phyloP scores from a whole-genome alignment of 2,329 filamentous ascomycete genomes.

The Phyllosticta citriasiana region DNA sequence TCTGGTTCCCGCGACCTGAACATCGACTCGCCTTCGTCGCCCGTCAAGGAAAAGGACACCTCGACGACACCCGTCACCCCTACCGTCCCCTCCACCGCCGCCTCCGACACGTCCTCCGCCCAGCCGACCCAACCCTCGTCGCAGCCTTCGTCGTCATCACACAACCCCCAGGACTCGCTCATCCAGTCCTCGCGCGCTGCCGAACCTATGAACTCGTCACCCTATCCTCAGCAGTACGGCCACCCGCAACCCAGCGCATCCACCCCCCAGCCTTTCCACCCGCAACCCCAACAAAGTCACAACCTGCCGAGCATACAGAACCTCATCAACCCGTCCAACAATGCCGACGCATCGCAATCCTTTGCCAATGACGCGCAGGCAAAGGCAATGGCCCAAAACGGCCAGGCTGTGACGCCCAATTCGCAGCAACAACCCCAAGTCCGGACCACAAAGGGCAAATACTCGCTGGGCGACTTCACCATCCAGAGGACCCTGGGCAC shows the following conservation, averaged over 20 bases:
- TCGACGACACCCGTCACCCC: constrained; percentile 23
- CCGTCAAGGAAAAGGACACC: constrained; percentile 48
- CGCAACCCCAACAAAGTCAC: constrained; percentile 36
- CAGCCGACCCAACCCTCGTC: constrained; percentile 12
- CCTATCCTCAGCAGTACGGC: constrained; percentile 24
- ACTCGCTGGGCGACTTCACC: constrained; percentile 81
- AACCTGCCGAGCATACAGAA: constrained; percentile 76
- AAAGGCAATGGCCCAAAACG: constrained; percentile 20
- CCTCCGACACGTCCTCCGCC: constrained; percentile 49
- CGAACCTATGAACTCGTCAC: constrained; percentile 32
- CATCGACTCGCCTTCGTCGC: constrained; percentile 53
- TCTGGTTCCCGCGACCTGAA: constrained; percentile 44
- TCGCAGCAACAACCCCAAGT: constrained; percentile 26
- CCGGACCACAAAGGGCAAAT: constrained; percentile 90
- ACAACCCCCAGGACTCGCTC: constrained; percentile 9
- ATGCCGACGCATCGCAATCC: constrained; percentile 17
- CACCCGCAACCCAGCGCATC: constrained; percentile 19
- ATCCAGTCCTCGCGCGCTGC: constrained; percentile 11
- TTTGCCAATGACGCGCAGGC: constrained; percentile 16
- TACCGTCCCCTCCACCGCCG: constrained; percentile 48
- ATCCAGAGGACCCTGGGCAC: constrained; percentile 88
- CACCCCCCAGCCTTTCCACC: constrained; percentile 4
- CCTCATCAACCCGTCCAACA: constrained; percentile 57
- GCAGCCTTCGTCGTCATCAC: constrained; percentile 16
- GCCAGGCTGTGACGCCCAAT: constrained; percentile 28